These are phyloP conservation scores for Neopestalotiopsis sp. DNA, from an alignment of 2,329 filamentous ascomycete species.

Conservation along the genomic window DNA sequence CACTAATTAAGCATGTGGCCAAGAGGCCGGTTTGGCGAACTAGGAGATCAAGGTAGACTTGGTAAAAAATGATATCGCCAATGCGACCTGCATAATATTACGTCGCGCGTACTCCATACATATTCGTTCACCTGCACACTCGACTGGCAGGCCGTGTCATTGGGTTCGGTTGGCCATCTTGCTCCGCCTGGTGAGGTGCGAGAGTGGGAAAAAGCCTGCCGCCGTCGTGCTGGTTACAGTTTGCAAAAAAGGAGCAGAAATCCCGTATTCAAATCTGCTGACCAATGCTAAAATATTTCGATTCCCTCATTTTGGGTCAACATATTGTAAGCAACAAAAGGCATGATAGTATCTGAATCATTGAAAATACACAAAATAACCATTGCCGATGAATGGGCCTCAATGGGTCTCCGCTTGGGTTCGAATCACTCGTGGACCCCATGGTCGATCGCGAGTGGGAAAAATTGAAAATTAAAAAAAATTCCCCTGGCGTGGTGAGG, in stretches of 20 bases:
- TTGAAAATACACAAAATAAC: no score
- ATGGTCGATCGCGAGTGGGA: neutral
- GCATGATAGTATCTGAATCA: neutral
- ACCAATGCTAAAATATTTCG: neutral
- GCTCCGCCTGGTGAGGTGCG: neutral
- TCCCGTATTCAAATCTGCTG: neutral
- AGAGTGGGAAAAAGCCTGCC: neutral
- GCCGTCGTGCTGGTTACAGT: neutral
- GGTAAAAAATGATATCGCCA: neutral
- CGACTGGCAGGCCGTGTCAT: neutral
- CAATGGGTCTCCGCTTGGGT: slow-evolving; percentile 1
- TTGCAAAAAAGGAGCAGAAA: neutral
- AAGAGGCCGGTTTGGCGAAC: neutral
- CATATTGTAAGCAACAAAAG: neutral
- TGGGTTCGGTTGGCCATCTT: neutral
- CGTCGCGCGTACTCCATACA: neutral
- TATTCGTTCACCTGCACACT: neutral
- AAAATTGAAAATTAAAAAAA: neutral
- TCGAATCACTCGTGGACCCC: neutral
- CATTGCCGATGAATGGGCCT: neutral
- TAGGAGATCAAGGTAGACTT: neutral
- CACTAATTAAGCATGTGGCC: slow-evolving; percentile 4
- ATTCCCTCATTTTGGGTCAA: neutral
- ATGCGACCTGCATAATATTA: neutral
- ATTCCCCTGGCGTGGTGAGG: neutral